Conservation (phyloP, 495 filamentous ascomycete genomes). For the Penicillium coffeae region DNA sequence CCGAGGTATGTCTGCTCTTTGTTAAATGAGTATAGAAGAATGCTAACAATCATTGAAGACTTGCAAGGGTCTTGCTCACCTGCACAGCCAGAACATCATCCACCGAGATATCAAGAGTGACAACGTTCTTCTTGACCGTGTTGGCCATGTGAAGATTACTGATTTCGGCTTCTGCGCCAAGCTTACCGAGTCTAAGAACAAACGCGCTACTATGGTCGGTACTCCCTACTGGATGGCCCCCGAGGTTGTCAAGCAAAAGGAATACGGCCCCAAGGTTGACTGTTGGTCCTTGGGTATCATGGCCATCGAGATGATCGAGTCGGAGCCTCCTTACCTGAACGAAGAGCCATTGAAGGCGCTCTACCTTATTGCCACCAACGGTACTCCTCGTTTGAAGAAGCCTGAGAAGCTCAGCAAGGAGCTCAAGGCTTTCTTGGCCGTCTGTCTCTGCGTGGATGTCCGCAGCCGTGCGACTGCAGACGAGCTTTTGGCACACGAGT, state of each 20-base stretch:
- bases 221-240: conserved; percentile 99
- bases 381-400: conserved; percentile 94
- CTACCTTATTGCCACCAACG: conserved; percentile 96
- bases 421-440: conserved; percentile 89
- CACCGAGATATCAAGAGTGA: conserved; percentile 99
- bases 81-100: conserved; percentile 94
- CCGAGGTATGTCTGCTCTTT: conserved; percentile 62
- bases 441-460: conserved; percentile 94
- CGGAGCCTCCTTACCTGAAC: conserved; percentile 94
- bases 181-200: conserved; percentile 91
- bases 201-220: conserved; percentile 98
- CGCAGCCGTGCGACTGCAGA: conserved; percentile 87
- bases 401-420: conserved; percentile 95
- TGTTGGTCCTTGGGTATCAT: conserved; percentile 99
- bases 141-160: conserved; percentile 97
- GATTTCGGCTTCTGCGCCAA: conserved; percentile 99
- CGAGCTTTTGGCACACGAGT: conserved; percentile 80
- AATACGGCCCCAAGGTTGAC: conserved; percentile 96
- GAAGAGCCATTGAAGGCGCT: conserved; percentile 95
- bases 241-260: conserved; percentile 98
- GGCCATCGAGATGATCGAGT: conserved; percentile 99
- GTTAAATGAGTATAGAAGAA: neutral
- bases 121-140: conserved; percentile 90
- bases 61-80: conserved; percentile 88
- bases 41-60: conserved; percentile 54